phyloP scores from a whole-genome alignment of 306 rosid genomes.

The Castanea crenata region DNA sequence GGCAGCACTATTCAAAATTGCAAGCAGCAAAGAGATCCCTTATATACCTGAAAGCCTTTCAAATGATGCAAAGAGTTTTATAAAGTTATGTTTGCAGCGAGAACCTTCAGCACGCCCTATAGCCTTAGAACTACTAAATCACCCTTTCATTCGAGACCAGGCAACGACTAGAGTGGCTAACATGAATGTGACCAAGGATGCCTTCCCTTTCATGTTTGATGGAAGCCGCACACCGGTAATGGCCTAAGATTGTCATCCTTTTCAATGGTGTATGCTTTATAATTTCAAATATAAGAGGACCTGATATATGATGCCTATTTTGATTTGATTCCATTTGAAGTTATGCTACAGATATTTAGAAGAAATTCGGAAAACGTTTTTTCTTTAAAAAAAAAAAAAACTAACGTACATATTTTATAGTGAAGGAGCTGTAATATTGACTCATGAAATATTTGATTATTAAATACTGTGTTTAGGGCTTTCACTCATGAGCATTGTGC shows the following conservation, averaged over 20 bases:
- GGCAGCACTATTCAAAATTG: constrained; percentile 98
- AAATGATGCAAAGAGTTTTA: constrained; percentile 72
- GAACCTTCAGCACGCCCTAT: constrained; percentile 78
- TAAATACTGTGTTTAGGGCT: neutral
- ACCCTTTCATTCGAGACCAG: constrained; percentile 84
- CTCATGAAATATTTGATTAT: neutral
- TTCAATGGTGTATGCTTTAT: neutral
- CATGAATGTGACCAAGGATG: constrained; percentile 62
- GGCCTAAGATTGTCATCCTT: constrained; percentile 13
- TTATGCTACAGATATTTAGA: neutral
- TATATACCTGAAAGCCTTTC: constrained; percentile 93
- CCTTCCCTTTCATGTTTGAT: constrained; percentile 62
- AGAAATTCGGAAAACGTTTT: neutral
- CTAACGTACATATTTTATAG: neutral
- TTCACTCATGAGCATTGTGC: neutral
- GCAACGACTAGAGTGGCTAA: constrained; percentile 58
- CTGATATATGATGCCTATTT: neutral
- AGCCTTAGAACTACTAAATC: constrained; percentile 65
- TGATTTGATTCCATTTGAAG: neutral
- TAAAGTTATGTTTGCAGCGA: constrained; percentile 79
- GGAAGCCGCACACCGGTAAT: constrained; percentile 92
- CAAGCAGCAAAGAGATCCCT: constrained; percentile 95
- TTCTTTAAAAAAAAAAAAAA: neutral
- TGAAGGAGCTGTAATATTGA: neutral
- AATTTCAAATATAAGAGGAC: neutral